Conservation (phyloP, 768 basidiomycete species). For the Calvatia gigantea region DNA sequence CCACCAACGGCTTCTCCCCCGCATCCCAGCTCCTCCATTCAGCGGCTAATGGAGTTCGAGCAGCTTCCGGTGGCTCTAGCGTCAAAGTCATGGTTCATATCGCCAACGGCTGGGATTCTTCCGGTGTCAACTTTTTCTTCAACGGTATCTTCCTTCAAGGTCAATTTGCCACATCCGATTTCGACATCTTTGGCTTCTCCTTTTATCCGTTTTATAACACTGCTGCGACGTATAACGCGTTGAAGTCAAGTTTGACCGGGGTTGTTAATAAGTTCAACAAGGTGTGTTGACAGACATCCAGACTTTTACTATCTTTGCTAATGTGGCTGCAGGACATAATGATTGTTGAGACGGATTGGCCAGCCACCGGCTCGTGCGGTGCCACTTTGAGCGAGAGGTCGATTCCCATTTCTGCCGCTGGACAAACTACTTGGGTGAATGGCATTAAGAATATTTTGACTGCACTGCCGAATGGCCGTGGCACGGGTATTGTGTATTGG, state of each 20-base stretch:
- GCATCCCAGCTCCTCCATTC: constrained; percentile 61
- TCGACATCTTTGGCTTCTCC: constrained; percentile 61
- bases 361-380: constrained; percentile 36
- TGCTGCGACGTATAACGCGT: constrained; percentile 47
- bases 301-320: no score
- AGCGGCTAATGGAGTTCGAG: constrained; percentile 50
- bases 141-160: constrained; percentile 50
- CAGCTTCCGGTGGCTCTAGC: constrained; percentile 34
- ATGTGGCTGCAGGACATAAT: constrained; percentile 39
- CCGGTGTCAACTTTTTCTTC: constrained; percentile 45
- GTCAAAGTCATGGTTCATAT: constrained; percentile 55
- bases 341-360: constrained; percentile 67
- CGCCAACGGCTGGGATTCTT: constrained; percentile 58
- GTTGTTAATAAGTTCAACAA: constrained; percentile 47
- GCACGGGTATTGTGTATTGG: constrained; percentile 56
- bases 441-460: constrained; percentile 46
- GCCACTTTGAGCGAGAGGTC: constrained; percentile 41
- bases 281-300: no score
- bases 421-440: constrained; percentile 51
- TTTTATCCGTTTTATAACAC: constrained; percentile 66
- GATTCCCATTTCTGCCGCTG: constrained; percentile 44
- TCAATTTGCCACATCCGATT: constrained; percentile 41
- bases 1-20: constrained; percentile 45
- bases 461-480: constrained; percentile 45
- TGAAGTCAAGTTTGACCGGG: constrained; percentile 48